phyloP scores from a whole-genome alignment of 805 yeast genomes.

The Candida adriatica region DNA sequence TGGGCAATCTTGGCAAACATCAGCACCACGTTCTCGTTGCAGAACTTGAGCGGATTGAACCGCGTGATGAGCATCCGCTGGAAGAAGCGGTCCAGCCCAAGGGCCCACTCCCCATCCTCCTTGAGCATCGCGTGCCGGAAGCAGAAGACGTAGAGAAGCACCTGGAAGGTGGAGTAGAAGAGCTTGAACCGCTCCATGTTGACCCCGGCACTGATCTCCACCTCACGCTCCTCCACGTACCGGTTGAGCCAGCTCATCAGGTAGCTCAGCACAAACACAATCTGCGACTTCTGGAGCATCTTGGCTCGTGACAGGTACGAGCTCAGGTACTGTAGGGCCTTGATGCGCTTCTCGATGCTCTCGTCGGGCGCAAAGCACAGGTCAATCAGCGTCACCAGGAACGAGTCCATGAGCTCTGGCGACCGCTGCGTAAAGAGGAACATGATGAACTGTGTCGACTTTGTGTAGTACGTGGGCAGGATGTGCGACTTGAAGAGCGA shows the following conservation, averaged over 20 bases:
- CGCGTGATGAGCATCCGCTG: conserved; percentile 79
- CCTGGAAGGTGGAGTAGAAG: conserved; percentile 88
- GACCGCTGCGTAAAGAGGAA: conserved; percentile 79
- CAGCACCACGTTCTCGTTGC: conserved; percentile 87
- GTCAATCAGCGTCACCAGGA: conserved; percentile 73
- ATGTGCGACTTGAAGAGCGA: conserved; percentile 76
- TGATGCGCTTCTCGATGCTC: conserved; percentile 67
- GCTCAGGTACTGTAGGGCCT: conserved; percentile 87
- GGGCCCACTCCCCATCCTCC: conserved; percentile 55
- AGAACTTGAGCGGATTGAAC: conserved; percentile 89
- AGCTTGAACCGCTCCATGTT: conserved; percentile 91
- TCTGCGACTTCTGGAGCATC: conserved; percentile 60
- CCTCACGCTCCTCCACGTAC: conserved; percentile 78
- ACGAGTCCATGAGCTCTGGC: conserved; percentile 79
- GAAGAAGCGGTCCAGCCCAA: conserved; percentile 77
- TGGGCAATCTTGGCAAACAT: conserved; percentile 93
- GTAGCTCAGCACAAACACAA: conserved; percentile 76
- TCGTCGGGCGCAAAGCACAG: conserved; percentile 68
- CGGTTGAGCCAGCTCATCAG: conserved; percentile 78
- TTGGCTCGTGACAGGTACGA: conserved; percentile 87
- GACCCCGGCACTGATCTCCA: conserved; percentile 57
- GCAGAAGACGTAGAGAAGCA: conserved; percentile 85
- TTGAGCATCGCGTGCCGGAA: conserved; percentile 66
- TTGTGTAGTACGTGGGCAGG: conserved; percentile 87
- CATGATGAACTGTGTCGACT: conserved; percentile 77